phyloP scores from a whole-genome alignment of 2,329 filamentous ascomycete genomes.

The Fusarium sp. region DNA sequence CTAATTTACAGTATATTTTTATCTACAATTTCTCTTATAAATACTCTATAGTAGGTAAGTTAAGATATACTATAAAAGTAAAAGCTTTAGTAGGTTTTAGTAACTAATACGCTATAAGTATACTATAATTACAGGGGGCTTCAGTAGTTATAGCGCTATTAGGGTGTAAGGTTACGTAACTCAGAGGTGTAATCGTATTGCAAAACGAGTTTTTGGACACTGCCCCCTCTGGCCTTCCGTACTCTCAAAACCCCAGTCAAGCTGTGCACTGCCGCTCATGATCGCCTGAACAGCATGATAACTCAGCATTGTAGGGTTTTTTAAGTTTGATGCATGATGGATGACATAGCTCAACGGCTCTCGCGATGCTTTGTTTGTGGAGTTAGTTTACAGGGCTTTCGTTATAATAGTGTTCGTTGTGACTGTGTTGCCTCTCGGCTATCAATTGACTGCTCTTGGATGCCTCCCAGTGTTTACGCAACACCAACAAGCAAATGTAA shows the following conservation, averaged over 20 bases:
- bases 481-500: neutral
- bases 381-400: neutral
- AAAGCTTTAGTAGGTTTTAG: too few species aligned
- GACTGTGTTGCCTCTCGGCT: conserved; percentile 4
- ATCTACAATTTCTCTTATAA: too few species aligned
- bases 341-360: conserved; percentile 9
- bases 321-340: conserved; percentile 15
- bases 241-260: conserved; percentile 14
- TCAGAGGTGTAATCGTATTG: too few species aligned
- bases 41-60: too few species aligned
- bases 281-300: conserved; percentile 28
- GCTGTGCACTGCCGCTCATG: conserved; percentile 32
- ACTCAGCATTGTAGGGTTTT: conserved; percentile 38
- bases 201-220: too few species aligned
- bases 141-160: too few species aligned
- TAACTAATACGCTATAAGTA: too few species aligned
- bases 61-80: too few species aligned
- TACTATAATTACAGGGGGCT: too few species aligned
- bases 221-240: too few species aligned
- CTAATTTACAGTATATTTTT: too few species aligned
- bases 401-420: neutral
- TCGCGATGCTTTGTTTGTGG: neutral
- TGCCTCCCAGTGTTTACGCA: conserved; percentile 25
- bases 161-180: too few species aligned
- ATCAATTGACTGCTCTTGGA: conserved; percentile 5